phyloP scores from a whole-genome alignment of 495 filamentous ascomycete species.

The Bacidia gigantensis region DNA sequence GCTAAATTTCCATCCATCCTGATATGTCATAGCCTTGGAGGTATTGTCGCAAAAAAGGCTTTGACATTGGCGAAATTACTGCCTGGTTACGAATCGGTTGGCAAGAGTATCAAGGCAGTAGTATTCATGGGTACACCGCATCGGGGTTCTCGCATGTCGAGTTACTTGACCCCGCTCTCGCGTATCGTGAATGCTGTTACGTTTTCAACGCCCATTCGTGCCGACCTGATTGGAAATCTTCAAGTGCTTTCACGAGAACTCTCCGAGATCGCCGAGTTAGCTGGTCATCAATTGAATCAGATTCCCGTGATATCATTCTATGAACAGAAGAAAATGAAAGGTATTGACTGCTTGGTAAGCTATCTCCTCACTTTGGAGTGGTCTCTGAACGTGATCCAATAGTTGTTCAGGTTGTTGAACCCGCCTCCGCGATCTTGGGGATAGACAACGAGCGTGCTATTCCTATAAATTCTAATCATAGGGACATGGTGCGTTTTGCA shows the following conservation, averaged over 20 bases:
- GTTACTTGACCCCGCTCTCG: neutral
- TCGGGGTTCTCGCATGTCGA: slow-evolving; percentile 14
- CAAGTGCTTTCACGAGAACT: slow-evolving; percentile 1
- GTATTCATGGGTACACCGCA: slow-evolving; percentile 25
- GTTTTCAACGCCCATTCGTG: neutral
- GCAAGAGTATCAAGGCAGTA: slow-evolving; percentile 5
- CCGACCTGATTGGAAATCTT: slow-evolving; percentile 2
- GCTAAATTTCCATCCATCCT: slow-evolving; percentile 18
- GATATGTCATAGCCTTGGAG: slow-evolving; percentile 25
- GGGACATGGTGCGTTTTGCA: slow-evolving; percentile 3
- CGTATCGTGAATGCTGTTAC: slow-evolving; percentile 1
- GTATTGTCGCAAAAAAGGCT: slow-evolving; percentile 24
- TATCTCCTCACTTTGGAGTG: neutral
- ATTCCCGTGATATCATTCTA: slow-evolving; percentile 3
- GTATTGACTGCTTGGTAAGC: slow-evolving; percentile 1
- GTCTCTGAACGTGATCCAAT: neutral
- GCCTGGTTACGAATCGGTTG: neutral
- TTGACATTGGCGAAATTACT: slow-evolving; percentile 12
- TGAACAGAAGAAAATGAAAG: slow-evolving; percentile 3
- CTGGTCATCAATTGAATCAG: neutral
- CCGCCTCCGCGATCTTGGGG: neutral
- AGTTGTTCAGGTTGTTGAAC: slow-evolving; percentile 1
- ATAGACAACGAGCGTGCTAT: neutral
- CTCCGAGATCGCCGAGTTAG: neutral
- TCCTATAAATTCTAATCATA: slow-evolving; percentile 2